Evolutionary conservation across 257 asterid species (phyloP), one percentile per base, ranked within the genome.

Genomic region (Solanum paucissectum): DNA sequence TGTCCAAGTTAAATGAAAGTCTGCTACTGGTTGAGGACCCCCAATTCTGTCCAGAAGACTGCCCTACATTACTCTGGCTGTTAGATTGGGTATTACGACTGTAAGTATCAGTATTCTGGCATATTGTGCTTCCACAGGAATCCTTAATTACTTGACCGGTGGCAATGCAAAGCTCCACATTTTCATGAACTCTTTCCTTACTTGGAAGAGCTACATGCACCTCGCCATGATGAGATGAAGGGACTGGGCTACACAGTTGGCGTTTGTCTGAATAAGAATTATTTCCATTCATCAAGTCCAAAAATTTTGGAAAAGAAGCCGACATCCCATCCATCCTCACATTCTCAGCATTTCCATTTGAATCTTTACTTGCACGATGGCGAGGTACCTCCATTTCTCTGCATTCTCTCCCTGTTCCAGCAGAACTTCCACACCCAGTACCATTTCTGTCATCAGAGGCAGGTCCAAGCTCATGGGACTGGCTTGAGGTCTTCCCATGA

Each of bases 41-140:
- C 52, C 37, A 69, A 83, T 87, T 91, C 88, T 91, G 94, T 88
- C 92, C 92, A 83, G 93, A 91, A 34, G 95, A 86, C 83, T 76
- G 89, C 68, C 83, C 88, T 68, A 64, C 88, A 62, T 68, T 86
- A 86, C 89, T 87, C 87, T 87, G 83, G n/a, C 89, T 84, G 66
- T 88, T 66, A 62, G 85, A 20, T 37, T 89, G 90, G 49, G 68
- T 87, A 58, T 92, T 92, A 86, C 60, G 86, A 69, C 88, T 90
- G 12, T 38, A 71, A 25, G 23, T 91, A 86, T 71, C 87, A 72
- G 89, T 71, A 37, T 9, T 64, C 77, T 72, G 90, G 83, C 74
- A 66, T 40, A 55, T 27, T 46, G 87, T 44, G 58, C 69, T 84
- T 72, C 86, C 89, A 82, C 58, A 11, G n/a, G 76, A 36, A 52